Base-by-base conservation (phyloP, 306 rosid genomes). In the Mimosa pudica region DNA sequence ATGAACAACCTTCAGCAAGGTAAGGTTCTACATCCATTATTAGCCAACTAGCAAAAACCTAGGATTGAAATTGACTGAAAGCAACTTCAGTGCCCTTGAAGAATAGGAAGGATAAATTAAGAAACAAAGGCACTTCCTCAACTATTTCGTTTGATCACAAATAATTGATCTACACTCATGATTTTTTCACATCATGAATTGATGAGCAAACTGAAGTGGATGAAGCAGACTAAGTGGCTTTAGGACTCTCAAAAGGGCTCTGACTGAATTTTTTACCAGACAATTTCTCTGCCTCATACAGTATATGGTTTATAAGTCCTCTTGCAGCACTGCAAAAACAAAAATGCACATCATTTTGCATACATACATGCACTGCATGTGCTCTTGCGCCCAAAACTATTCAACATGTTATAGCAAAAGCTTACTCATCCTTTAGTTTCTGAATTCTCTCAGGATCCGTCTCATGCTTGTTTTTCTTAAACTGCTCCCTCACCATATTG, bases 251-350 rank as follows among this genome's bases (percentile, higher is more conserved):
- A 48, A 48, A 48, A 48, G 91, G 79, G 75, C 77, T 82, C 79
- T 77, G 63, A 87, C 84, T 88, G 84, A 92, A 90, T 85, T 91
- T 95, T 72, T 92, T 90, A 63, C 98, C 97, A 2, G 97, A 81
- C 84, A 89, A 24, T 77, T 81, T 81, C 91, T 91, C 97, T 3
- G 95, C 77, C 80, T 95, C 98, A 1, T 81, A 85, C 48, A 90
- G 85, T 13, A 92, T 92, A 87, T 91, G 98, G 84, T 92, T 95
- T 87, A 90, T 91, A 77, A 95, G 97, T 79, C 98, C 98, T 87
- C 98, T 89, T 41, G 96, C 98, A 24, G 98, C 97, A 67, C 97
- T 92, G 79, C 73, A 81, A 76, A 88, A 60, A 71, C 81, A 76
- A 75, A 52, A 71, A 68, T 68, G 13, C 55, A 44, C 52, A 81